A percentile compares a stretch with the other conserved stretches of the same genome.
These are phyloP conservation scores for Boletus speciosus DNA, from an alignment of 768 basidiomycete species.

Conservation along the genomic window DNA sequence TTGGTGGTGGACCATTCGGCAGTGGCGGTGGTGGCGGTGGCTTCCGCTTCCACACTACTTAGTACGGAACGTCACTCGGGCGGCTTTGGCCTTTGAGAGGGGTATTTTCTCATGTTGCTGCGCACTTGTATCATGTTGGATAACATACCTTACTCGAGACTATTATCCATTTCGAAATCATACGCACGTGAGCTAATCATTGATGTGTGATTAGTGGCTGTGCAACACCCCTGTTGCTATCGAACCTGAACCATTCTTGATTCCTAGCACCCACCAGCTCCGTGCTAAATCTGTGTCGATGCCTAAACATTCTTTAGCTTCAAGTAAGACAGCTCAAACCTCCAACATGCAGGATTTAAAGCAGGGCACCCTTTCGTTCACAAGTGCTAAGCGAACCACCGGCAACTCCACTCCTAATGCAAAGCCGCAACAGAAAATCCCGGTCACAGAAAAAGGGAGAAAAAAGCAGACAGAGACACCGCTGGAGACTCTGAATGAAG, in stretches of 20 bases:
- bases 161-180: background rate
- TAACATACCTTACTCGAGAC: slow-evolving; percentile 5
- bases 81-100: slow-evolving; percentile 21
- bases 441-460: slow-evolving; percentile 5
- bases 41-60: slow-evolving; percentile 25
- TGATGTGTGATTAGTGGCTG: background rate
- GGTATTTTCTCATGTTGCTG: background rate
- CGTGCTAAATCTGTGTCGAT: background rate
- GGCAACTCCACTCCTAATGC: slow-evolving; percentile 19
- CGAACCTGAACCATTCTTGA: background rate
- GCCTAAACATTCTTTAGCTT: background rate
- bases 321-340: background rate
- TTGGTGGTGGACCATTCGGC: slow-evolving; percentile 21
- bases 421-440: slow-evolving; percentile 17
- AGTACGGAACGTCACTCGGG: slow-evolving; percentile 2
- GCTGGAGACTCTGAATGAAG: background rate
- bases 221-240: slow-evolving; percentile 20
- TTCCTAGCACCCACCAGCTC: background rate
- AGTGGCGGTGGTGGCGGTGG: slow-evolving; percentile 33
- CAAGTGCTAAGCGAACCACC: slow-evolving; percentile 42
- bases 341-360: slow-evolving; percentile 28
- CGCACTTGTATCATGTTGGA: background rate
- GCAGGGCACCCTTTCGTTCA: slow-evolving; percentile 46
- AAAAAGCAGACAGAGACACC: slow-evolving; percentile 1
- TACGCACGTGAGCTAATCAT: slow-evolving; percentile 6